A percentile compares a stretch with the other conserved stretches of the same genome.
phyloP scores from a whole-genome alignment of 768 basidiomycete genomes.

The Boletus fagicola region DNA sequence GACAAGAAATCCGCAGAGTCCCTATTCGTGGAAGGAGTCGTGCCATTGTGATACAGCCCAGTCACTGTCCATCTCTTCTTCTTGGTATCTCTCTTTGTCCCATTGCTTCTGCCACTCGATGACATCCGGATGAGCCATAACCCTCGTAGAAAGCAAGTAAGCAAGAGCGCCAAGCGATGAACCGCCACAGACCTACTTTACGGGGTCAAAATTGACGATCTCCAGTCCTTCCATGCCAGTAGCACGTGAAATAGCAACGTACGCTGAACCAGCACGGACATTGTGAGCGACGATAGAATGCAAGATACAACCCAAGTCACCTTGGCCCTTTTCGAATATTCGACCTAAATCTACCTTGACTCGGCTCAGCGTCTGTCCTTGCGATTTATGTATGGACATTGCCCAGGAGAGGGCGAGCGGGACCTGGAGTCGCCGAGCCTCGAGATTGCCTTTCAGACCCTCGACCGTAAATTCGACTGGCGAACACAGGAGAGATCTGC shows the following conservation, averaged over 20 bases:
- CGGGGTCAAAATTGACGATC: constrained; percentile 36
- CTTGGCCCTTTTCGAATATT: constrained; percentile 85
- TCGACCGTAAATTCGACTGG: constrained; percentile 37
- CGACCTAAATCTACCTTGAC: constrained; percentile 90
- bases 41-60: constrained; percentile 34
- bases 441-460: constrained; percentile 33
- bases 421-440: constrained; percentile 49
- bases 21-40: constrained; percentile 24
- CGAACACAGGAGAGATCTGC: constrained; percentile 27
- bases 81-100: constrained; percentile 24
- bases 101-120: constrained; percentile 33
- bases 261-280: constrained; percentile 21
- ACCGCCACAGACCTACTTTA: constrained; percentile 23
- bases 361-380: constrained; percentile 92
- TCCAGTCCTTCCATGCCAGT: constrained; percentile 42
- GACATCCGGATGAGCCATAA: constrained; percentile 37
- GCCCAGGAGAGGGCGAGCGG: constrained; percentile 93
- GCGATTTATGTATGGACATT: constrained; percentile 97
- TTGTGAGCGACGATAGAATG: not conserved
- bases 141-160: constrained; percentile 21
- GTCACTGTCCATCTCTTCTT: constrained; percentile 36
- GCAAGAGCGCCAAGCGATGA: not conserved
- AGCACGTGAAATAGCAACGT: constrained; percentile 40
- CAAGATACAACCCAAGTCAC: constrained; percentile 17
- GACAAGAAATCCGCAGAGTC: not conserved